Base-by-base conservation (phyloP, 2,329 filamentous ascomycete species). In the Paecilomyces variotii region DNA sequence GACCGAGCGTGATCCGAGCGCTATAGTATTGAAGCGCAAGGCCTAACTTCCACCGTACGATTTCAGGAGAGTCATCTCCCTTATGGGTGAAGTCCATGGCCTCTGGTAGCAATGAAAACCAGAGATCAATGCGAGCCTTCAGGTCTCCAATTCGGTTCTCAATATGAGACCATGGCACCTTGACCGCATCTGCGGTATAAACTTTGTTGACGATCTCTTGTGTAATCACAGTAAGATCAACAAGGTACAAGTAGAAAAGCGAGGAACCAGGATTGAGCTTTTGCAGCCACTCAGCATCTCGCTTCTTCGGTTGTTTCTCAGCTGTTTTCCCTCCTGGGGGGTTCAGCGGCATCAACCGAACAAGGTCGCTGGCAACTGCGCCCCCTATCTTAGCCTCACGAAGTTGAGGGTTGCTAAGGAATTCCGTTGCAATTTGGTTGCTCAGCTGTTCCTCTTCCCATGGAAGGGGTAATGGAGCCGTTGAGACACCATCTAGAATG, bases 21-120 rank as follows among this genome's bases (percentile, higher is more conserved):
- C 77, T 77, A 59, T 78, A 76, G 64, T 74, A 79, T 54, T 73
- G 70, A 55, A 79, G 75, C 2, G 74, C 77, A 19, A 79, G 65
- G 26, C 68, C 68, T 54, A 78, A 65, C 53, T 76, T 76, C 54
- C 63, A 65, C 52, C 76, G 71, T 19, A 77, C 67, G 19, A 70
- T 62, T 25, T 71, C 68, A 1, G 68, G 57, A 7, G 65, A 64
- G 10, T 73, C 71, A 14, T 73, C 70, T 27, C 68, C 67, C 50
- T 72, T 74, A 14, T 65, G 63, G 11, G 65, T 67, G 61, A 76
- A 78, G 55, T 75, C 70, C 59, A 75, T 74, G 2, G 63, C 58
- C 14, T 66, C 57, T 19, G 75, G 76, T 19, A 78, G 63, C 53
- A 67, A 71, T 14, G 64, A 62, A 56, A 68, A 70, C 76, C 76